phyloP scores from a whole-genome alignment of 345 rosid species.

The Aegle marmelos region DNA sequence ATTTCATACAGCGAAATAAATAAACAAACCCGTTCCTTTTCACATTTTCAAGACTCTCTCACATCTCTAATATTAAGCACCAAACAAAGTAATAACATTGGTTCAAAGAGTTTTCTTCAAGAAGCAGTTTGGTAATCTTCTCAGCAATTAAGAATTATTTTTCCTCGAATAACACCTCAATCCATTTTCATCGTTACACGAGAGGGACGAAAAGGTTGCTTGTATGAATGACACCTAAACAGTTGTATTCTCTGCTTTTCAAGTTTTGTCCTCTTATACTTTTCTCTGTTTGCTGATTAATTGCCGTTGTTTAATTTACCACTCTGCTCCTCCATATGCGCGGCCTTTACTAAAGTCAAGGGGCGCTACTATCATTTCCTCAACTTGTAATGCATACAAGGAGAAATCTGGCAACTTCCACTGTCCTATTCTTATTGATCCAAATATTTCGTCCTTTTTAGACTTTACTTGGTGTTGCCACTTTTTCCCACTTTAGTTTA shows the following conservation, averaged over 20 bases:
- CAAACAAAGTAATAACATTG: no score
- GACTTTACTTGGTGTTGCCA: neutral
- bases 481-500: neutral
- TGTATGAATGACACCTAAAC: slow-evolving; percentile 27
- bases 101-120: neutral
- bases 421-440: slow-evolving; percentile 22
- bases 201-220: slow-evolving; percentile 23
- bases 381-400: slow-evolving; percentile 27
- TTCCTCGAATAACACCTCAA: slow-evolving; percentile 26
- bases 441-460: neutral
- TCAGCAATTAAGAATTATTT: slow-evolving; percentile 11
- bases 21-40: no score
- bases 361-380: slow-evolving; percentile 32
- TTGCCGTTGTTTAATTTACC: slow-evolving; percentile 4
- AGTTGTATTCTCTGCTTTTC: slow-evolving; percentile 44
- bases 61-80: no score
- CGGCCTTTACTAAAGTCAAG: slow-evolving; percentile 50
- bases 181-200: slow-evolving; percentile 23
- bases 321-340: slow-evolving; percentile 11
- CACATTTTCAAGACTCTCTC: no score
- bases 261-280: slow-evolving; percentile 23
- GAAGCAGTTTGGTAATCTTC: neutral
- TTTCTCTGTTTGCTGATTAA: slow-evolving; percentile 4
- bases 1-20: no score
- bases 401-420: slow-evolving; percentile 32